phyloP scores from a whole-genome alignment of 2,329 filamentous ascomycete genomes.

The Aspergillus luchuensis region DNA sequence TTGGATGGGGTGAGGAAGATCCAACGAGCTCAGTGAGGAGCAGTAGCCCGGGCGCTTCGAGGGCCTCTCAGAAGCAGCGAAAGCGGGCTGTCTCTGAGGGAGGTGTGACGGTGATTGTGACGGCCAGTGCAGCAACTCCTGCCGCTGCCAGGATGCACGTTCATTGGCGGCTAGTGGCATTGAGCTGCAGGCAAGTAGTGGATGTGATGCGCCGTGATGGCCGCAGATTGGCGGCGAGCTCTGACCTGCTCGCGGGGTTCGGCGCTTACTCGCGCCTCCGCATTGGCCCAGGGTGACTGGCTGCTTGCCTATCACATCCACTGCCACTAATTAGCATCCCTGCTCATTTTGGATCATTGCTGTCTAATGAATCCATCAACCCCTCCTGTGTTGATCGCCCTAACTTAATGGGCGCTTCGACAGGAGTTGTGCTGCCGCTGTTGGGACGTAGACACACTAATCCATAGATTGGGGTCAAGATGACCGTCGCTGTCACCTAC shows the following conservation, averaged over 20 bases:
- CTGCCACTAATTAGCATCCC: no score
- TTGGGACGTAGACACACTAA: conserved; percentile 4
- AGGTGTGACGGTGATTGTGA: conserved; percentile 38
- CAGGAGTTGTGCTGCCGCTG: background rate
- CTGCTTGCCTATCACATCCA: background rate
- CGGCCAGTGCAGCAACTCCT: conserved; percentile 31
- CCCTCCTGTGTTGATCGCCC: background rate
- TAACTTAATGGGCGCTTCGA: conserved; percentile 6
- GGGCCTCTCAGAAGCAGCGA: conserved; percentile 10
- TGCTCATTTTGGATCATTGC: background rate
- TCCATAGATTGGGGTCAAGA: background rate
- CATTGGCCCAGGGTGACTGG: background rate
- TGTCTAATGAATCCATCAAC: background rate
- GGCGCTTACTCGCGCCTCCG: conserved; percentile 1
- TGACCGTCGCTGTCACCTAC: background rate
- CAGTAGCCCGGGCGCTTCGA: conserved; percentile 18
- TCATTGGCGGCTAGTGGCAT: conserved; percentile 17
- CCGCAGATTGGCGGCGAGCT: background rate
- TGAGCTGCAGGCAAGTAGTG: background rate
- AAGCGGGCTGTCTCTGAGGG: background rate
- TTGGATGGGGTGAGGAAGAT: background rate
- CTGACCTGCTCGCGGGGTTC: background rate
- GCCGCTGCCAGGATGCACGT: conserved; percentile 4
- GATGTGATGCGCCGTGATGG: background rate
- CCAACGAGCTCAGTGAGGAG: background rate